These are phyloP conservation scores for Rhodotorula sp. DNA, from an alignment of 1,284 basidiomycete genomes.

Conservation along the genomic window DNA sequence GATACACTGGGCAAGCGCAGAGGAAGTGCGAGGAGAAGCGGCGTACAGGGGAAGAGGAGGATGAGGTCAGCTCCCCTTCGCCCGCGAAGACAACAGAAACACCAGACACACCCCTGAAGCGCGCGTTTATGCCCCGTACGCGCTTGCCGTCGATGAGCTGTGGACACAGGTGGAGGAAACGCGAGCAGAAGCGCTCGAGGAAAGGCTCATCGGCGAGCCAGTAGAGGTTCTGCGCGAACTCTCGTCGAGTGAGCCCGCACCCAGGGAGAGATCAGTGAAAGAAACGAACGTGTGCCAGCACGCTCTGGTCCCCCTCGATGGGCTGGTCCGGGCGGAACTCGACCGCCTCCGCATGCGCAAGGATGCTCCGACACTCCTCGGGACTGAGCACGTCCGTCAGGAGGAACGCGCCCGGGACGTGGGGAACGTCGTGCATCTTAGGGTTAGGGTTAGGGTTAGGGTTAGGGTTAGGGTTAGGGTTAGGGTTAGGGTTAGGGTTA, in stretches of 20 bases:
- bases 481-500: not conserved
- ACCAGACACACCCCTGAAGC: constrained; percentile 55
- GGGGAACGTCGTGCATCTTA: constrained; percentile 51
- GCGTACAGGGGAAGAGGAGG: not conserved
- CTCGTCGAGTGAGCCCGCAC: constrained; percentile 8
- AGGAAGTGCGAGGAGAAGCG: not conserved
- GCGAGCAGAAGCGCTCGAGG: constrained; percentile 55
- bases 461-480: constrained; percentile 1
- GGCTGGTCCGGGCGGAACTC: constrained; percentile 61
- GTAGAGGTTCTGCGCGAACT: constrained; percentile 59
- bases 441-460: constrained; percentile 13
- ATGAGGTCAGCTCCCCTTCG: not conserved
- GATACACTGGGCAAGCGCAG: constrained; percentile 30
- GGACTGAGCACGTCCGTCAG: constrained; percentile 58
- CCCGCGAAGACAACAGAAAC: too few species aligned
- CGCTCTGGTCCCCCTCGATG: constrained; percentile 52
- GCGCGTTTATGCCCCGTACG: constrained; percentile 58
- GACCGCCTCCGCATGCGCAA: constrained; percentile 56
- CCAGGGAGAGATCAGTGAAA: too few species aligned
- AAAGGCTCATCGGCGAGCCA: constrained; percentile 60
- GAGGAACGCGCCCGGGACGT: constrained; percentile 57
- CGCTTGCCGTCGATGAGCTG: constrained; percentile 54
- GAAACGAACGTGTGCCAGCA: constrained; percentile 51
- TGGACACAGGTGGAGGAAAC: constrained; percentile 56
- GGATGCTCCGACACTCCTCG: constrained; percentile 57